Percentiles rank a stretch among this genome's conserved stretches.
phyloP scores from a whole-genome alignment of 2,329 filamentous ascomycete species.

The Erysiphe neolycopersici region DNA sequence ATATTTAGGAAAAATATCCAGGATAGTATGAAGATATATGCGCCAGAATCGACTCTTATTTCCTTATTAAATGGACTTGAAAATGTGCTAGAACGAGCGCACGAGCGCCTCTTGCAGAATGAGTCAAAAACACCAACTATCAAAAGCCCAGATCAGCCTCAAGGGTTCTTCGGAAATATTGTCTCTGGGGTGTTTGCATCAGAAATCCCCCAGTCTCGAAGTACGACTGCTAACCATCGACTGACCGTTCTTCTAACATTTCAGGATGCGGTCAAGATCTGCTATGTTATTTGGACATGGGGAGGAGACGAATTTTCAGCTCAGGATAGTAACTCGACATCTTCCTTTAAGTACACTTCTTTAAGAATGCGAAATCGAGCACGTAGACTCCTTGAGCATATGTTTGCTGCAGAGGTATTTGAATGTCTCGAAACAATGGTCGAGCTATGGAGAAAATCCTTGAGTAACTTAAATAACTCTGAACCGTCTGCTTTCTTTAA shows the following conservation, averaged over 20 bases:
- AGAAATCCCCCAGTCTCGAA: slow-evolving; percentile 50
- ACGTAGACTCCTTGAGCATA: slow-evolving; percentile 64
- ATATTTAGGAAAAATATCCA: slow-evolving; percentile 26
- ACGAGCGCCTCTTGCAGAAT: slow-evolving; percentile 55
- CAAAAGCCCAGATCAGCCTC: slow-evolving; percentile 60
- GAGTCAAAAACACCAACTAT: slow-evolving; percentile 39
- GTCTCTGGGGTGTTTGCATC: slow-evolving; percentile 72
- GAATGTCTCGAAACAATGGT: slow-evolving; percentile 85
- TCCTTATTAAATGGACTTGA: slow-evolving; percentile 83
- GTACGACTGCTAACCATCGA: slow-evolving; percentile 71
- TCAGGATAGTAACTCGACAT: slow-evolving; percentile 40
- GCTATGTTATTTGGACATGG: slow-evolving; percentile 91
- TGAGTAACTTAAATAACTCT: slow-evolving; percentile 19
- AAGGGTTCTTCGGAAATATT: slow-evolving; percentile 84
- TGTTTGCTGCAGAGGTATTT: slow-evolving; percentile 74
- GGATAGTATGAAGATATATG: slow-evolving; percentile 13
- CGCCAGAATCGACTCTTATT: slow-evolving; percentile 48
- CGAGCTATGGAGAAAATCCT: slow-evolving; percentile 45
- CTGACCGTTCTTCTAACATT: slow-evolving; percentile 89
- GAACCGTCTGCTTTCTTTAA: slow-evolving; percentile 47
- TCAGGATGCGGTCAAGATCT: slow-evolving; percentile 80
- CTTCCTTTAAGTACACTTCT: slow-evolving; percentile 78
- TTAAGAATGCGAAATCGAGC: slow-evolving; percentile 75
- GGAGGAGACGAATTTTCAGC: slow-evolving; percentile 34
- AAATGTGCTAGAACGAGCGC: slow-evolving; percentile 63